These are phyloP conservation scores for peach (Prunus persica) DNA, from an alignment of 306 rosid genomes.

Conservation along the genomic window DNA sequence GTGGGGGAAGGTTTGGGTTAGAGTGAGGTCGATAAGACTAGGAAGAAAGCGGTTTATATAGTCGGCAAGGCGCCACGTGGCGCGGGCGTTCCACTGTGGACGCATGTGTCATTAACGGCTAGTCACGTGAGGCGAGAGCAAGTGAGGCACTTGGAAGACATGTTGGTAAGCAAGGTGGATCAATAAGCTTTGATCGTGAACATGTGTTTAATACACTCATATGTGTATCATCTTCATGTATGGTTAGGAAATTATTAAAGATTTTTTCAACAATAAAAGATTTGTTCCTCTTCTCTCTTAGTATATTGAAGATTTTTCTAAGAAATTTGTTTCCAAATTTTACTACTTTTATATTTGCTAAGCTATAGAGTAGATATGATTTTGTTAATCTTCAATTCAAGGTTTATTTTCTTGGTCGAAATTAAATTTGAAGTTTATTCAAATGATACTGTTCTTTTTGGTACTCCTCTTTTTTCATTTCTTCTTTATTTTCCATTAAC, in stretches of 20 bases:
- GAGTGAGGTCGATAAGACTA: conserved; percentile 25
- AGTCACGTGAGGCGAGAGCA: conserved; percentile 21
- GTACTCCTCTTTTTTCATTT: too few species aligned
- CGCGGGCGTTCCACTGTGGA: conserved; percentile 32
- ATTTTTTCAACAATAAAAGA: background rate
- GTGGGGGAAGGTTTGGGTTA: conserved; percentile 26
- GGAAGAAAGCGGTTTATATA: conserved; percentile 14
- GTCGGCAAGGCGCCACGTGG: conserved; percentile 41
- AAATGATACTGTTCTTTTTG: too few species aligned
- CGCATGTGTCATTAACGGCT: conserved; percentile 20
- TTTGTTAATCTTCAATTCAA: too few species aligned
- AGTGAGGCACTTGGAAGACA: conserved; percentile 2
- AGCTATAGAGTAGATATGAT: too few species aligned
- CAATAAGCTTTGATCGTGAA: too few species aligned
- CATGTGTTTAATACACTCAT: background rate
- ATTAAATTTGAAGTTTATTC: too few species aligned
- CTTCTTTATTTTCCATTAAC: too few species aligned
- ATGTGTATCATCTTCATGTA: too few species aligned
- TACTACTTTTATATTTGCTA: background rate
- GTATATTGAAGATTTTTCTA: background rate
- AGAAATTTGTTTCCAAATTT: background rate
- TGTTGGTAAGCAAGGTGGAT: background rate
- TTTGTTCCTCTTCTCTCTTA: background rate
- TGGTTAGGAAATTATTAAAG: background rate
- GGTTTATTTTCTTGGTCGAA: too few species aligned